Base-by-base conservation (phyloP, 2,329 filamentous ascomycete genomes). In the Fonsecaea pedrosoi region DNA sequence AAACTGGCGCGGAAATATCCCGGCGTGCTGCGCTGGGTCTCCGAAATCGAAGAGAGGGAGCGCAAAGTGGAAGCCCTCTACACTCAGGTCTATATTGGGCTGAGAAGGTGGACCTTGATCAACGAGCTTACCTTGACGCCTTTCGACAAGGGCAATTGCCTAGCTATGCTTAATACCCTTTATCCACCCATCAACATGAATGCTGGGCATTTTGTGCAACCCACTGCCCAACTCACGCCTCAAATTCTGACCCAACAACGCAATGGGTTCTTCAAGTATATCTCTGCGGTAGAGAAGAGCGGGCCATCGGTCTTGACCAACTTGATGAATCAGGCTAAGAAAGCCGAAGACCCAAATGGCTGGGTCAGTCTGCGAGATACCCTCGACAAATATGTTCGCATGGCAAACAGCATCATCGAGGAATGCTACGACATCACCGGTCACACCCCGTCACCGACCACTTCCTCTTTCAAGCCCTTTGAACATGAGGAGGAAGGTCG, bases 121-220 rank as follows among this genome's bases (percentile, higher is more conserved):
- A 89, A 90, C 72, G 87, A 90, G 72, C 82, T 90, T 72, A 84
- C 86, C 32, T 79, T 88, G 35, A 79, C 83, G 37, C 86, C 87
- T 0, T 88, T 87, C 77, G 86, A 87, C 79, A 89, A 88, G 75
- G 82, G 84, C 72, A 89, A 89, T 74, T 89, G 87, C 74, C 82
- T 89, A 69, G 88, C 86, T 61, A 87, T 90, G 83, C 83, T 90
- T 59, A 90, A 90, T 77, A 90, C 87, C 9, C 80, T 90, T 35
- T 87, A 89, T 69, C 88, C 88, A 7, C 87, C 88, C 1, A 80
- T 84, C 50, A 65, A 48, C 35, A 45, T 70, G 21, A 64, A 65
- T 18, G 79, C 81, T 53, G 76, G 77, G 12, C 76, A 77, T 25
- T 77, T 77, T 54, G 72, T 73, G 15, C 79, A 80, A 53, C 85